Percentiles rank a stretch among this genome's conserved stretches.
phyloP scores from a whole-genome alignment of 306 rosid genomes.

The Cicer chorassanicum region DNA sequence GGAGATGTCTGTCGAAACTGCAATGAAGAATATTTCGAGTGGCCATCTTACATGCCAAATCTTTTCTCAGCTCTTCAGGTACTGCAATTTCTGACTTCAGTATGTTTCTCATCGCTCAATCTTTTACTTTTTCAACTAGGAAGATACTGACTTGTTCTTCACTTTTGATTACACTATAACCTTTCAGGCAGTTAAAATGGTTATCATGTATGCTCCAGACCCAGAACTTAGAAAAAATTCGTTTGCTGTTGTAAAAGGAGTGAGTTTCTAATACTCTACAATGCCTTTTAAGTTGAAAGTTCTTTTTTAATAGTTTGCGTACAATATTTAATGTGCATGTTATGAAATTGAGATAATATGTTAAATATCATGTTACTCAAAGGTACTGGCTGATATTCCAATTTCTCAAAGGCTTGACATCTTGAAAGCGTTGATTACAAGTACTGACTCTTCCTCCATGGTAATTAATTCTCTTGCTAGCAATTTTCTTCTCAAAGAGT shows the following conservation, averaged over 20 bases:
- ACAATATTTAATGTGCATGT: constrained; percentile 25
- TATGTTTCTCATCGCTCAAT: constrained; percentile 23
- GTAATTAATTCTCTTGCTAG: constrained; percentile 51
- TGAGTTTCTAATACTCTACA: constrained; percentile 45
- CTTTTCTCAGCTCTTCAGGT: constrained; percentile 84
- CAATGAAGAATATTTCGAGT: constrained; percentile 52
- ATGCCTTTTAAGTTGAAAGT: constrained; percentile 19
- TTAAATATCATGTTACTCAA: constrained; percentile 41
- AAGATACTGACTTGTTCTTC: constrained; percentile 22
- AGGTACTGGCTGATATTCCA: constrained; percentile 80
- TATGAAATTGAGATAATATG: constrained; percentile 32
- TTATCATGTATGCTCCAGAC: constrained; percentile 71
- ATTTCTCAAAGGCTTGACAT: constrained; percentile 72
- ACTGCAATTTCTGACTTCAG: constrained; percentile 6
- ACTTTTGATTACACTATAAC: constrained; percentile 41
- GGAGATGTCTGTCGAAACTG: constrained; percentile 46
- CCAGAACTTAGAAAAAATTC: constrained; percentile 63
- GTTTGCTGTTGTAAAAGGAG: constrained; percentile 72
- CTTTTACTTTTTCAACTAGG: constrained; percentile 30
- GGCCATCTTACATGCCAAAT: constrained; percentile 61
- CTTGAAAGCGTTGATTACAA: constrained; percentile 68
- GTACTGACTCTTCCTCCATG: constrained; percentile 82
- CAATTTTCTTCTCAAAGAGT: constrained; percentile 6
- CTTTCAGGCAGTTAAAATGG: constrained; percentile 79
- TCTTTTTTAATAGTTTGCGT: background rate